Conservation (phyloP, 192 early-diverging fungal species). For the Spinellus fusiger region DNA sequence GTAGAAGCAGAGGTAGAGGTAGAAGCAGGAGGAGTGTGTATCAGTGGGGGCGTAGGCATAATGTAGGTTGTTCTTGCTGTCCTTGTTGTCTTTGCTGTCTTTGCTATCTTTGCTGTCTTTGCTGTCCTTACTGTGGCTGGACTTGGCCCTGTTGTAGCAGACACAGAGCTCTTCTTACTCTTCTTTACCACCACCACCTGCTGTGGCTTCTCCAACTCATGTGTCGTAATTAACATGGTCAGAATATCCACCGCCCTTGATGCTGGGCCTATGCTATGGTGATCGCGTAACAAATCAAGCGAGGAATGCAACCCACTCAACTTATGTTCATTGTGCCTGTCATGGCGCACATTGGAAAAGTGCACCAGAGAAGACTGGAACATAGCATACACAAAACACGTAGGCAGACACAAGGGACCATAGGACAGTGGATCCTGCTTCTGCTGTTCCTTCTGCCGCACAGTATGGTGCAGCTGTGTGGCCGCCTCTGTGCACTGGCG, state of each 20-base stretch:
- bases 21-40: too few species aligned
- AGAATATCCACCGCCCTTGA: constrained; percentile 9
- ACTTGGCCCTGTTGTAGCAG: too few species aligned
- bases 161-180: too few species aligned
- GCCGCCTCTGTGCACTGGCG: constrained; percentile 14
- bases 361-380: constrained; percentile 13
- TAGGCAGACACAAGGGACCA: constrained; percentile 10
- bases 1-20: too few species aligned
- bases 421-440: constrained; percentile 6
- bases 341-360: constrained; percentile 2
- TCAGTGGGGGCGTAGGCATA: too few species aligned
- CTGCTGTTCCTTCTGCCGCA: constrained; percentile 1
- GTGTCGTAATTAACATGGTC: neutral
- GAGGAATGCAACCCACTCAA: neutral
- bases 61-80: neutral
- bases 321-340: neutral
- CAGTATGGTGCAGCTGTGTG: constrained; percentile 3
- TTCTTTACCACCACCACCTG: too few species aligned
- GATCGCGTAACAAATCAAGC: neutral
- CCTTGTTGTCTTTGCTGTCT: neutral
- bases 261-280: neutral
- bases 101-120: neutral
- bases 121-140: neutral
- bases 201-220: too few species aligned
- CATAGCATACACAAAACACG: constrained; percentile 7